phyloP scores from a whole-genome alignment of 306 rosid genomes.

The Hippophae tibetana region DNA sequence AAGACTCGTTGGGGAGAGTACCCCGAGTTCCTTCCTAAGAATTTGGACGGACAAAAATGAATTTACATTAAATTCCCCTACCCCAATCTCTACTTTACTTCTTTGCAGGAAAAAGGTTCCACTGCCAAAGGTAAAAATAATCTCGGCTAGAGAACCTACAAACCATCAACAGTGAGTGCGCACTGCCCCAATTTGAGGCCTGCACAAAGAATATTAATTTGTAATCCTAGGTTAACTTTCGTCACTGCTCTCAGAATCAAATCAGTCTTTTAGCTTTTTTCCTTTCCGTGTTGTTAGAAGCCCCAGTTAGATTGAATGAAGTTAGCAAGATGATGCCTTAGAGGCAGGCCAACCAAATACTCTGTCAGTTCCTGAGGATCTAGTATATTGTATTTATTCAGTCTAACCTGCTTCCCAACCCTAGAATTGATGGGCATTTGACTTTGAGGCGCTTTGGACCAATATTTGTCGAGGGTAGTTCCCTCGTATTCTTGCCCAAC shows the following conservation, averaged over 20 bases:
- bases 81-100: slow-evolving; percentile 34
- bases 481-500: slow-evolving; percentile 28
- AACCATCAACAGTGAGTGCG: slow-evolving; percentile 50
- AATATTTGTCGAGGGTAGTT: slow-evolving; percentile 41
- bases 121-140: slow-evolving; percentile 54
- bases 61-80: slow-evolving; percentile 51
- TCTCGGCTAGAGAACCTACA: slow-evolving; percentile 53
- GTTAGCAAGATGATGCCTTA: slow-evolving; percentile 35
- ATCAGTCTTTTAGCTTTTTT: slow-evolving; percentile 21
- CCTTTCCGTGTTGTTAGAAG: slow-evolving; percentile 50
- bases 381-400: slow-evolving; percentile 28
- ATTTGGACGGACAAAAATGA: slow-evolving; percentile 29
- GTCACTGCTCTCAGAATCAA: slow-evolving; percentile 69
- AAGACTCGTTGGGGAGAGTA: slow-evolving; percentile 20
- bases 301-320: slow-evolving; percentile 52
- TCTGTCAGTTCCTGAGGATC: slow-evolving; percentile 31
- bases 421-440: slow-evolving; percentile 55
- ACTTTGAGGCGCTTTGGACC: slow-evolving; percentile 77
- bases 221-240: slow-evolving; percentile 46
- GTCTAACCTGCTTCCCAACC: slow-evolving; percentile 54
- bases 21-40: slow-evolving; percentile 34
- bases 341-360: slow-evolving; percentile 22
- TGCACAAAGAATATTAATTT: slow-evolving; percentile 75
- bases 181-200: slow-evolving; percentile 66
- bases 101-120: slow-evolving; percentile 46